Percentiles rank a stretch among this genome's conserved stretches.
phyloP scores from a whole-genome alignment of 495 filamentous ascomycete genomes.

The Tuber magnatum region DNA sequence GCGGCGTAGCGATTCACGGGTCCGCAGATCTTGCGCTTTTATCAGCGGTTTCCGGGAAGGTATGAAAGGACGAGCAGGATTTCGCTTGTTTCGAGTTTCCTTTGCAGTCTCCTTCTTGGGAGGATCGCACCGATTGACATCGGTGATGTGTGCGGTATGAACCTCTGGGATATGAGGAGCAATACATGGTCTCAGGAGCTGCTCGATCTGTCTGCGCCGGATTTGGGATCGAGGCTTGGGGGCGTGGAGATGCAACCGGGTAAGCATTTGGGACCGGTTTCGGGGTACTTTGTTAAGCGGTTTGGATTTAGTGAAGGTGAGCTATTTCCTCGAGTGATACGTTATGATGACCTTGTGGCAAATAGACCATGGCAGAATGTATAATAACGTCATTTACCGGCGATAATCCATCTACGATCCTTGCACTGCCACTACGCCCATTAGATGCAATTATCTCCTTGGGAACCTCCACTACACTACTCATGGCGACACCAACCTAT shows the following conservation, averaged over 20 bases:
- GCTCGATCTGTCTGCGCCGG: conserved; percentile 67
- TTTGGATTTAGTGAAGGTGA: conserved; percentile 61
- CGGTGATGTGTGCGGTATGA: conserved; percentile 92
- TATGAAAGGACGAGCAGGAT: conserved; percentile 77
- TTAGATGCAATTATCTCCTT: conserved; percentile 89
- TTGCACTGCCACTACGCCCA: conserved; percentile 75
- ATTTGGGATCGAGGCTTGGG: conserved; percentile 73
- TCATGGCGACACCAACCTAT: conserved; percentile 90
- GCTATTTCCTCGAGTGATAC: conserved; percentile 27
- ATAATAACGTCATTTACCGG: conserved; percentile 80
- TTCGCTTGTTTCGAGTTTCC: conserved; percentile 88
- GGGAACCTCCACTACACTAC: conserved; percentile 90
- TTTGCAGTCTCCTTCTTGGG: conserved; percentile 86
- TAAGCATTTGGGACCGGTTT: conserved; percentile 63
- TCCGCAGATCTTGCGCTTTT: conserved; percentile 86
- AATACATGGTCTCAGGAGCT: conserved; percentile 66
- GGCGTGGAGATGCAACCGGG: conserved; percentile 72
- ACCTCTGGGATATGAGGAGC: conserved; percentile 81
- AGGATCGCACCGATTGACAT: conserved; percentile 83
- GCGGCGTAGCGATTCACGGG: conserved; percentile 80
- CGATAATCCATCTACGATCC: conserved; percentile 92
- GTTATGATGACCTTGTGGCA: conserved; percentile 3
- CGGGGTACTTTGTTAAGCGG: conserved; percentile 64
- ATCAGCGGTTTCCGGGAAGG: conserved; percentile 65
- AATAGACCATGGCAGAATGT: conserved; percentile 49